Percentiles rank a stretch among this genome's conserved stretches.
Conservation (phyloP, 768 basidiomycete species). For the Lentinula edodes region DNA sequence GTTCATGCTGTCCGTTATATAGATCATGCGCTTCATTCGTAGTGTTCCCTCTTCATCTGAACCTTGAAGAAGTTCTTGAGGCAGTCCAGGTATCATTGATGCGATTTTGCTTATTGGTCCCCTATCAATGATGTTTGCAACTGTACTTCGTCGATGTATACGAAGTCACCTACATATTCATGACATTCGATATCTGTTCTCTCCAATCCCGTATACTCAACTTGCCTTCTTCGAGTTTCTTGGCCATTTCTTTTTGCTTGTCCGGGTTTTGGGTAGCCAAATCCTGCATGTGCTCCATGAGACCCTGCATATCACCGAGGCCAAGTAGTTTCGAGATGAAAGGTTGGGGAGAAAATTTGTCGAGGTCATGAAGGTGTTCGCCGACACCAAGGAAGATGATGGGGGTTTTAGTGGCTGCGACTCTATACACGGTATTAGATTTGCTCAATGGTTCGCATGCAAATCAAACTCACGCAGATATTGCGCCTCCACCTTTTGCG, state of each 20-base stretch:
- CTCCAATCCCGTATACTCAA: conserved; percentile 96
- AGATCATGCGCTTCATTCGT: conserved; percentile 97
- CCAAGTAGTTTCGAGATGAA: conserved; percentile 97
- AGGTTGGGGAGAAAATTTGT: conserved; percentile 91
- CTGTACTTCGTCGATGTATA: conserved; percentile 7
- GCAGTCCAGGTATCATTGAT: conserved; percentile 96
- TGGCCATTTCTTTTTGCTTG: conserved; percentile 96
- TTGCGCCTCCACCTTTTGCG: conserved; percentile 97
- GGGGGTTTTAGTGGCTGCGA: conserved; percentile 97
- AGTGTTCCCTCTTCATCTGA: conserved; percentile 88
- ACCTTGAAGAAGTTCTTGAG: conserved; percentile 85
- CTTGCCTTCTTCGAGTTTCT: conserved; percentile 96
- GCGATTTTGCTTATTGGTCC: conserved; percentile 99
- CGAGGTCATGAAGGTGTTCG: conserved; percentile 96
- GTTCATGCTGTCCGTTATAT: conserved; percentile 98
- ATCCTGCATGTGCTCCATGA: conserved; percentile 99
- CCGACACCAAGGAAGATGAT: conserved; percentile 99
- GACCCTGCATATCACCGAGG: conserved; percentile 91
- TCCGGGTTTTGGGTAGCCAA: conserved; percentile 90
- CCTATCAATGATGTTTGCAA: conserved; percentile 39
- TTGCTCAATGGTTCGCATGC: neutral
- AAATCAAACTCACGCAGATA: conserved; percentile 77
- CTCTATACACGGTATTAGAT: conserved; percentile 40
- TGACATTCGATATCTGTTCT: conserved; percentile 95
- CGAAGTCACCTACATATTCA: conserved; percentile 78